Percentiles rank a stretch among this genome's conserved stretches.
Conservation (phyloP, 2,329 filamentous ascomycete genomes). For the Ophiostoma piceae region DNA sequence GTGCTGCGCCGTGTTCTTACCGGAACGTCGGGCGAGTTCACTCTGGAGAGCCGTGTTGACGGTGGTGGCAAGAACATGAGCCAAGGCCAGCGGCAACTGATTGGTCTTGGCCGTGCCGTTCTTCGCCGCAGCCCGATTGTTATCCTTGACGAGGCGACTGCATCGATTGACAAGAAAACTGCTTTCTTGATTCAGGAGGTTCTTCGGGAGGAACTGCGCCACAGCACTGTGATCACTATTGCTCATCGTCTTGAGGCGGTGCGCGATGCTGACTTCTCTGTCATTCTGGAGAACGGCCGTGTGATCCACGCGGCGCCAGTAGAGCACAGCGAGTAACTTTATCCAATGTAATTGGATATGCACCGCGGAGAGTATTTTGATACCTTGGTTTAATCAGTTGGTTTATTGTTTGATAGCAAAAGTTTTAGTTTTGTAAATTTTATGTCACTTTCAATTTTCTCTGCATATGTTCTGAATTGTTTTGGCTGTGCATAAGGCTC, state of each 20-base stretch:
- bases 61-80: conserved; percentile 57
- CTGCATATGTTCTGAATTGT: neutral
- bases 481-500: neutral
- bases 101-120: conserved; percentile 56
- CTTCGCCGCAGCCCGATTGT: conserved; percentile 56
- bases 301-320: conserved; percentile 36
- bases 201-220: conserved; percentile 48
- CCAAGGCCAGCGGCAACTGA: conserved; percentile 58
- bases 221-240: conserved; percentile 60
- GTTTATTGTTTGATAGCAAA: neutral
- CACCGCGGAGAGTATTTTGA: neutral
- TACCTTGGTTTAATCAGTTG: neutral
- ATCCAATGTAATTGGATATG: neutral
- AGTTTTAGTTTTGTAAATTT: neutral
- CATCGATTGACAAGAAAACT: conserved; percentile 56
- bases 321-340: neutral
- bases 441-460: neutral
- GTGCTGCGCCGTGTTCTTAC: conserved; percentile 58
- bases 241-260: conserved; percentile 62
- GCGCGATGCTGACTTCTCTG: conserved; percentile 50
- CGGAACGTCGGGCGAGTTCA: conserved; percentile 32
- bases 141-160: conserved; percentile 61
- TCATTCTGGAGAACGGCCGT: conserved; percentile 48
- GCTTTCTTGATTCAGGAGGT: conserved; percentile 55
- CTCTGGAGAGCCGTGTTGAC: conserved; percentile 49